phyloP scores from a whole-genome alignment of 2,329 filamentous ascomycete genomes.

The Berkeleyomyces rouxiae region DNA sequence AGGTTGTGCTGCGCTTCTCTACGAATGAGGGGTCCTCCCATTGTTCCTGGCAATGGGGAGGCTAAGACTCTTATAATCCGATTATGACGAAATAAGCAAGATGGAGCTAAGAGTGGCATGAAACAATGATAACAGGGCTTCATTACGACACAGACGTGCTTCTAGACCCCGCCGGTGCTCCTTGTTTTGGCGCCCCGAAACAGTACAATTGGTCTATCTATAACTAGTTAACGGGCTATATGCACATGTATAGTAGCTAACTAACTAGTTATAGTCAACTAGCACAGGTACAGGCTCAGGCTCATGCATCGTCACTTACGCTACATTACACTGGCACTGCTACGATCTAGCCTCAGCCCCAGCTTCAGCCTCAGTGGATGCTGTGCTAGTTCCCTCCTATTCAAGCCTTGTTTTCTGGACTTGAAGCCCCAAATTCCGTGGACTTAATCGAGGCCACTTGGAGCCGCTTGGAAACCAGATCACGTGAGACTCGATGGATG shows the following conservation, averaged over 20 bases:
- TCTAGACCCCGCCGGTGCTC: neutral
- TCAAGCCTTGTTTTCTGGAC: neutral
- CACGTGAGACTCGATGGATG: neutral
- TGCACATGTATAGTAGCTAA: no score
- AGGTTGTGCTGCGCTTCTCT: neutral
- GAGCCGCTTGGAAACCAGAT: neutral
- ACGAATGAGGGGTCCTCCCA: neutral
- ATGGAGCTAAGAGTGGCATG: neutral
- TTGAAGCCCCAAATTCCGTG: neutral
- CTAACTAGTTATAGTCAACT: no score
- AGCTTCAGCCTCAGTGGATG: neutral
- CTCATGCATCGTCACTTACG: no score
- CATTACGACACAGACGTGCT: neutral
- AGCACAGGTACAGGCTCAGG: no score
- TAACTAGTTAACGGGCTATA: no score
- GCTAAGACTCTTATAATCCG: neutral
- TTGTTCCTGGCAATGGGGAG: neutral
- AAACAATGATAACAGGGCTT: neutral
- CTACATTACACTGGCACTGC: no score
- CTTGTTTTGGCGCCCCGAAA: neutral
- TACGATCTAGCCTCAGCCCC: neutral
- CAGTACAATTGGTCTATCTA: neutral
- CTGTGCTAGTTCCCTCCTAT: neutral
- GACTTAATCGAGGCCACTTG: neutral
- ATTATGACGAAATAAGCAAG: neutral